These are phyloP conservation scores for Ogataea trehaloabstinens DNA, from an alignment of 805 yeast genomes.

Conservation along the genomic window DNA sequence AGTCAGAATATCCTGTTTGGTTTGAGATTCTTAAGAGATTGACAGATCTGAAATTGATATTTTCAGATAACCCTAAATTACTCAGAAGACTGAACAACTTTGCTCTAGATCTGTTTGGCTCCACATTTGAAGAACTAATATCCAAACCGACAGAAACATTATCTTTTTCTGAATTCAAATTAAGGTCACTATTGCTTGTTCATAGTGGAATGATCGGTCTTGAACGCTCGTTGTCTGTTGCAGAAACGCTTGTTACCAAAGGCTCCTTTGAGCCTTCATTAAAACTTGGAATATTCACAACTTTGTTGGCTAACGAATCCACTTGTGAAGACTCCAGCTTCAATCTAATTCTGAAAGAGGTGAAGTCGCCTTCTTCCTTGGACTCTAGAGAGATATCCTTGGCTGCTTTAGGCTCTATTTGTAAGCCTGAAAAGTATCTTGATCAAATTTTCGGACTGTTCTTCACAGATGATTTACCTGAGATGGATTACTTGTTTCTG, in stretches of 20 bases:
- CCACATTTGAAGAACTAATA: constrained; percentile 27
- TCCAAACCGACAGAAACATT: constrained; percentile 11
- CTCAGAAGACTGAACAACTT: constrained; percentile 32
- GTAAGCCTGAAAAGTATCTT: constrained; percentile 34
- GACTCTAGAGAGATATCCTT: constrained; percentile 61
- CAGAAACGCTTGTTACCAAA: constrained; percentile 8
- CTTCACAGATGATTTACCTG: constrained; percentile 44
- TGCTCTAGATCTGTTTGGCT: constrained; percentile 31
- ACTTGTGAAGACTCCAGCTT: constrained; percentile 35
- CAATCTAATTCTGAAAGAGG: constrained; percentile 44
- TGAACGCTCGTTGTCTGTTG: constrained; percentile 33
- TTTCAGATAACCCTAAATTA: constrained; percentile 34
- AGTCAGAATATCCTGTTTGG: constrained; percentile 52
- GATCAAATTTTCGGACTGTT: constrained; percentile 39
- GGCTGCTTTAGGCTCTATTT: constrained; percentile 49
- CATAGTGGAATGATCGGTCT: constrained; percentile 40
- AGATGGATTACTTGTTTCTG: constrained; percentile 59
- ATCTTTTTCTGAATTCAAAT: constrained; percentile 26
- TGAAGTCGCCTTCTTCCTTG: constrained; percentile 47
- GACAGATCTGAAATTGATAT: constrained; percentile 33
- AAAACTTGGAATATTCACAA: constrained; percentile 40
- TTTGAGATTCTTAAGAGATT: constrained; percentile 45
- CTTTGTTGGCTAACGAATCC: constrained; percentile 39
- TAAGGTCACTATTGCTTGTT: constrained; percentile 39
- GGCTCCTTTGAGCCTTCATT: constrained; percentile 37